Percentiles rank a stretch among this genome's conserved stretches.
These are phyloP conservation scores for Gossypium longicalyx DNA, from an alignment of 345 rosid genomes.

Conservation along the genomic window DNA sequence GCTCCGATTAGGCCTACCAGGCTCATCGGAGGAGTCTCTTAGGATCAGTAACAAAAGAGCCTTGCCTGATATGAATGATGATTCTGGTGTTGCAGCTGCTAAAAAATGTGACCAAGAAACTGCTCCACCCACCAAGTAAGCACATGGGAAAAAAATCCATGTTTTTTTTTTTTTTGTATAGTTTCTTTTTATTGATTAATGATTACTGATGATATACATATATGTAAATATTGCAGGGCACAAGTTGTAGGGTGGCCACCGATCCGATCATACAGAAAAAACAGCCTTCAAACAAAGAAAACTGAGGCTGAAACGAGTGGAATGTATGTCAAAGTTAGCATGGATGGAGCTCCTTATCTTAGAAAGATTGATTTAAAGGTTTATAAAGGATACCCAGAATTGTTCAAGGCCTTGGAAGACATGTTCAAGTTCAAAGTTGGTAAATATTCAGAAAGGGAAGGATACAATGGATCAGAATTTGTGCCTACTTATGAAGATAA, in stretches of 20 bases:
- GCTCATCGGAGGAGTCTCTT: constrained; percentile 13
- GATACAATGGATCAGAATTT: constrained; percentile 57
- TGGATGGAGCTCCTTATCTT: constrained; percentile 76
- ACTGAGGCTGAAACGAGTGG: constrained; percentile 25
- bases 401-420: constrained; percentile 54
- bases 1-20: constrained; percentile 44
- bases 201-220: background rate
- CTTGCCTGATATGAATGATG: constrained; percentile 31
- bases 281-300: constrained; percentile 35
- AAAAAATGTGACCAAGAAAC: constrained; percentile 20
- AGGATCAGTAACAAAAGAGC: constrained; percentile 34
- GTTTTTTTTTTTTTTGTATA: background rate
- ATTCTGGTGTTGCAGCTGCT: background rate
- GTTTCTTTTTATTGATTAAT: background rate
- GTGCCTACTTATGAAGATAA: constrained; percentile 74
- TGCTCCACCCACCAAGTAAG: constrained; percentile 38
- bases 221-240: constrained; percentile 32
- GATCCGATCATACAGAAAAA: constrained; percentile 57
- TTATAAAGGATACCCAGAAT: constrained; percentile 45
- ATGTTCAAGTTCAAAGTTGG: constrained; percentile 64
- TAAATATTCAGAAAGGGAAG: constrained; percentile 50
- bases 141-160: background rate
- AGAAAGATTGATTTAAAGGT: constrained; percentile 64
- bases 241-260: constrained; percentile 87
- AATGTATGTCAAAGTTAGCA: constrained; percentile 58